Evolutionary conservation across 2,329 filamentous ascomycete species (phyloP).

Genomic region (Diaporthe citrichinensis): DNA sequence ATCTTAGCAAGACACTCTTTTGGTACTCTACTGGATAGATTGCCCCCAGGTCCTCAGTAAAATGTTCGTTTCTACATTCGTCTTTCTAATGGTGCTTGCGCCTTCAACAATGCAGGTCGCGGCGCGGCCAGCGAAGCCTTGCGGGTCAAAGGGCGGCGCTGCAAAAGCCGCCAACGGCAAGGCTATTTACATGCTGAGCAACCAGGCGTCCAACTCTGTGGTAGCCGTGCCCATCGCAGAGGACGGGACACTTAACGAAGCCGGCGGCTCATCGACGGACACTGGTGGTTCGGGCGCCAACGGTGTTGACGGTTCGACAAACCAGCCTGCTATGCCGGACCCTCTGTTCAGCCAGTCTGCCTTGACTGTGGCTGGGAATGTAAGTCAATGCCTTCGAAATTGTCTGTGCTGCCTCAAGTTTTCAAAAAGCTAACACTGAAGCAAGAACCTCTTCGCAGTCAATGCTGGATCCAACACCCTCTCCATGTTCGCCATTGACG

Average conservation of each 20-base stretch:
- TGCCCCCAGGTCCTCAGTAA: not conserved
- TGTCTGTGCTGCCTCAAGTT: not conserved
- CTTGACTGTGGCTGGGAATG: conserved; percentile 64
- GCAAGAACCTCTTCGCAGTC: conserved; percentile 67
- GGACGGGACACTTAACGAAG: conserved; percentile 60
- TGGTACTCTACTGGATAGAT: conserved; percentile 11
- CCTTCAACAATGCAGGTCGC: not conserved
- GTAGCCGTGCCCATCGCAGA: conserved; percentile 62
- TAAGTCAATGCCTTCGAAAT: conserved; percentile 49
- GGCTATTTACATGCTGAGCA: conserved; percentile 70
- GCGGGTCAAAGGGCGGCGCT: conserved; percentile 5
- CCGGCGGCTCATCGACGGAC: conserved; percentile 55
- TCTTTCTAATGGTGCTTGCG: not conserved
- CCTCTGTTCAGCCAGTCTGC: conserved; percentile 65
- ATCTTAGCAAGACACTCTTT: not conserved
- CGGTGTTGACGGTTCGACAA: conserved; percentile 54
- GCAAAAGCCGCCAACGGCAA: conserved; percentile 49
- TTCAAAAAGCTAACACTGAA: not conserved
- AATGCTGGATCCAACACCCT: conserved; percentile 68
- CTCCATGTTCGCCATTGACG: conserved; percentile 62
- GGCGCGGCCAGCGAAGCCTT: conserved; percentile 1
- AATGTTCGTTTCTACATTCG: conserved; percentile 7
- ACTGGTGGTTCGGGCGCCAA: conserved; percentile 64
- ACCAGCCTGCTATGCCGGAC: conserved; percentile 61
- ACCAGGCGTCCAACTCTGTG: conserved; percentile 63